Conservation (phyloP, 345 rosid species). For the Crucihimalaya himalaica region DNA sequence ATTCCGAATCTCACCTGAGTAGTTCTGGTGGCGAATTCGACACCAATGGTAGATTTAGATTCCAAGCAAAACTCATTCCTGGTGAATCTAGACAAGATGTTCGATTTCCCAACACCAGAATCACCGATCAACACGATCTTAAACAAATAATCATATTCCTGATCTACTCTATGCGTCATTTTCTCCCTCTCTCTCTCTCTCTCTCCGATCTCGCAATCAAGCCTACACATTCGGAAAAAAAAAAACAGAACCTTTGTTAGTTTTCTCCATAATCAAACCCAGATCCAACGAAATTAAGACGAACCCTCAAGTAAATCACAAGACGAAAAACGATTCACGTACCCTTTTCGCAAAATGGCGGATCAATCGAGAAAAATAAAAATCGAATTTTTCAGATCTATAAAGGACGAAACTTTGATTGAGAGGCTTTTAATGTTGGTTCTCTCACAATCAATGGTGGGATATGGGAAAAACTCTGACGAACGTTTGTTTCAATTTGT, state of each 20-base stretch:
- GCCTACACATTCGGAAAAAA: conserved; percentile 17
- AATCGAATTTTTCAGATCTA: conserved; percentile 40
- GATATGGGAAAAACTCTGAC: neutral
- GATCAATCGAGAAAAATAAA: conserved; percentile 39
- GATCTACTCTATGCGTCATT: conserved; percentile 64
- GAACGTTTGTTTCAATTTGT: conserved; percentile 17
- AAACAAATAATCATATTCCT: conserved; percentile 68
- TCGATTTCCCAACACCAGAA: conserved; percentile 80
- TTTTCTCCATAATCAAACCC: neutral
- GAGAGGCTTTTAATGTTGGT: neutral
- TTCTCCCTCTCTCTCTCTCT: conserved; percentile 36
- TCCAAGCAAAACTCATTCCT: conserved; percentile 75
- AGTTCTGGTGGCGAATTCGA: conserved; percentile 74
- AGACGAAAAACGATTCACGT: neutral
- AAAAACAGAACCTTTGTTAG: neutral
- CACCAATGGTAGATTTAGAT: conserved; percentile 74
- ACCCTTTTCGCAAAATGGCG: conserved; percentile 29
- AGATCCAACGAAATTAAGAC: conserved; percentile 17
- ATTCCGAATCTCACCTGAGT: conserved; percentile 48
- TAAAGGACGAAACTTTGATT: neutral
- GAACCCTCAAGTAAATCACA: neutral
- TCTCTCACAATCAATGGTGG: neutral
- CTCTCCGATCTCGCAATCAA: conserved; percentile 39
- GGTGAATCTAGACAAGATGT: conserved; percentile 69
- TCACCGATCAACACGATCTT: conserved; percentile 84